Evolutionary conservation across 805 yeast species (phyloP), one percentile per base, ranked within the genome.

Genomic region (Clavispora phyllophila): DNA sequence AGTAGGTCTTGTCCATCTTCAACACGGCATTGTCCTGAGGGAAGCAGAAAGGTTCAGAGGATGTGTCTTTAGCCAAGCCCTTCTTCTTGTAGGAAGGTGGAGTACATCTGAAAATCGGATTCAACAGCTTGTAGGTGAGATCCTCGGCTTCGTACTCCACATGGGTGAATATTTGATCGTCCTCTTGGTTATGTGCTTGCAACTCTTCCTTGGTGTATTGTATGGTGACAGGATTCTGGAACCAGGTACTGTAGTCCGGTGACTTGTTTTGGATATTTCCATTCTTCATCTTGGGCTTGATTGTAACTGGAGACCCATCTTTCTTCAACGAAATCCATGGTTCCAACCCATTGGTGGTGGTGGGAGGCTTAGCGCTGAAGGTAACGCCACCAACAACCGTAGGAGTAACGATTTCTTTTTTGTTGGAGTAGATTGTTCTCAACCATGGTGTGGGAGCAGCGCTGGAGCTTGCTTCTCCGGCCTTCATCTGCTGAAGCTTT

Each of bases 61-160:
- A 54, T 14, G 63, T 59, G 47, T 70, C 70, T 51, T 79, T 79
- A 24, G 80, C 82, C 28, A 69, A 45, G 8, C 90, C 91, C 57
- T 81, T 83, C 51, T 72, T 75, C 55, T 67, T 72, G 58, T 85
- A 88, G 37, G 76, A 64, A 41, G 83, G 83, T 2, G 96, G 96
- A 4, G 89, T 85, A 65, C 96, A 88, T 64, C 96, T 75, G 56
- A 87, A 75, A 38, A 88, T 61, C 0, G 96, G 96, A 56, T 82
- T 85, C 58, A 88, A 68, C 15, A 74, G 65, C 22, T 79, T 82
- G 55, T 86, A 83, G 0, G 86, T 79, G n/a, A 73, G 72, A 60
- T 86, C 95, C 61, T 87, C 96, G 5, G 78, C 81, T 18, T 76
- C 57, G 53, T 59, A 73, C 17, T 62, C 55, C 34, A 76, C 79